A percentile compares a stretch with the other conserved stretches of the same genome.
phyloP scores from a whole-genome alignment of 495 filamentous ascomycete genomes.

The Xylaria nigripes region DNA sequence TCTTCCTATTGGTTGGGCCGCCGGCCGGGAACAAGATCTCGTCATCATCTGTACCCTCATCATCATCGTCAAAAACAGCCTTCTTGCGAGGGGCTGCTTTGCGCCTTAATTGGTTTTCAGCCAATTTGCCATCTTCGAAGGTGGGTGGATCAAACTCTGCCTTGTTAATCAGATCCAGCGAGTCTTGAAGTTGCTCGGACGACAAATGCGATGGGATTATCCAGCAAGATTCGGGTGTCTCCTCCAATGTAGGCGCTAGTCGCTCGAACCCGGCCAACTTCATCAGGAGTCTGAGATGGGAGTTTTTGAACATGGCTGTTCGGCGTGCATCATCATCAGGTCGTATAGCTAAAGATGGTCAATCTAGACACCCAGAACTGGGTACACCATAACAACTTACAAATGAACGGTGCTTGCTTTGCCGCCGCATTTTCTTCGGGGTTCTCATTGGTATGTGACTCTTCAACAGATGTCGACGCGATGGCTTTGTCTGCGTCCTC shows the following conservation, averaged over 20 bases:
- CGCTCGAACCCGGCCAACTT: slow-evolving; percentile 62
- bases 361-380: neutral
- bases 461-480: slow-evolving; percentile 25
- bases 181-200: slow-evolving; percentile 54
- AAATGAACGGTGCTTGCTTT: slow-evolving; percentile 33
- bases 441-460: slow-evolving; percentile 19
- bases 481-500: slow-evolving; percentile 59
- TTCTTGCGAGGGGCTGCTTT: slow-evolving; percentile 48
- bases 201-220: slow-evolving; percentile 60
- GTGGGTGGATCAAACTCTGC: slow-evolving; percentile 62
- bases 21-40: slow-evolving; percentile 56
- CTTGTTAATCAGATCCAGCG: slow-evolving; percentile 54
- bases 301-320: slow-evolving; percentile 76
- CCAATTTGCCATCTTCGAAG: slow-evolving; percentile 60
- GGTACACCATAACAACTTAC: slow-evolving; percentile 28
- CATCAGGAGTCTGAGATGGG: slow-evolving; percentile 84
- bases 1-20: slow-evolving; percentile 49
- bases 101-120: slow-evolving; percentile 67
- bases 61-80: slow-evolving; percentile 55
- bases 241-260: slow-evolving; percentile 55
- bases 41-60: slow-evolving; percentile 51
- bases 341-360: slow-evolving; percentile 45
- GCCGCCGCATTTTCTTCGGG: slow-evolving; percentile 31
- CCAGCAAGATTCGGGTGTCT: slow-evolving; percentile 67
- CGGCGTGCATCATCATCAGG: slow-evolving; percentile 60